Evolutionary conservation across 164 flowering plant species (phyloP), one percentile per base, ranked within the genome.

Genomic region (Umbilicus rupestris): DNA sequence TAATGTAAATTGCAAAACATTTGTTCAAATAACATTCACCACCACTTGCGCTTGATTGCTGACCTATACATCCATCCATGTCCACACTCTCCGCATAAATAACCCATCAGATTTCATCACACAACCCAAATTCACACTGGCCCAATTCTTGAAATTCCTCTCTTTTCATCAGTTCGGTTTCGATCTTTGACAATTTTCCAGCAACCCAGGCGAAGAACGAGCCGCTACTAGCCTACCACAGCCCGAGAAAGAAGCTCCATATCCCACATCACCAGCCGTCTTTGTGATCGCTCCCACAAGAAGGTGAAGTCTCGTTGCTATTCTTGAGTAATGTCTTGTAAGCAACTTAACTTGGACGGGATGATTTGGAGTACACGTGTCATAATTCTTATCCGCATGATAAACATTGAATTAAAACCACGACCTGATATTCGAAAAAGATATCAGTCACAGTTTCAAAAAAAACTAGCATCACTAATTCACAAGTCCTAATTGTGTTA

Each of bases 241-340:
- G 75, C 72, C 82, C 85, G 5, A 76, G 78, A 33, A 67, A 30
- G 65, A 76, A 68, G 41, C 55, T 67, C 1, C 70, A 52, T 12
- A 52, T 52, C 31, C 59, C 59, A 11, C 59, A 24, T 28, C 31
- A 20, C 28, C 28, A 15, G 12, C 65, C 76, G 7, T 76, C 72
- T 8, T 87, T 90, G 55, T 72, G 65, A 30, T 39, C 92, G 2
- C 81, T 87, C 8, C 98, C 96, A 0, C 97, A 90, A 68, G 57
- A 86, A 49, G 74, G 73, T 20, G 94, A 84, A 49, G 47, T 83
- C 62, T 60, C 80, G 10, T 12, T 80, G 7, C 88, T 10, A 44
- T 83, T 7, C 84, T n/a, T n/a, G n/a, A n/a, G n/a, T n/a, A n/a
- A n/a, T n/a, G n/a, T n/a, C n/a, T n/a, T n/a, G n/a, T n/a, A n/a